Evolutionary conservation across 352 stramenopile species (phyloP).

Genomic region (Globisporangium camurandrum): DNA sequence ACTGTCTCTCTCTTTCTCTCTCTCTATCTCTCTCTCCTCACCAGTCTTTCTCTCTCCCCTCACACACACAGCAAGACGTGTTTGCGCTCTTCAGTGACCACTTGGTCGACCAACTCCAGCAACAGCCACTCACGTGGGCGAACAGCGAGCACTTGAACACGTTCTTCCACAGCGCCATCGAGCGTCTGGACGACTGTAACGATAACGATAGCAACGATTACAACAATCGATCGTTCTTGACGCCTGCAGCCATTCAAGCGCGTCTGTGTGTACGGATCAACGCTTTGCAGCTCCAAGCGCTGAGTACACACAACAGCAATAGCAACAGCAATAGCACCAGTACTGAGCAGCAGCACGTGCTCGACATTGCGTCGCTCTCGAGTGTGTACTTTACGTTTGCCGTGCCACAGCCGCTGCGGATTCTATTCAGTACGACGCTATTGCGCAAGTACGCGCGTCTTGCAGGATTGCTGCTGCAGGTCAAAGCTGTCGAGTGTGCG

Average conservation of each 20-base stretch:
- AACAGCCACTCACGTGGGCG: conserved; percentile 47
- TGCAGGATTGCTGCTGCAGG: conserved; percentile 47
- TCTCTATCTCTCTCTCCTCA: too few relatives aligned
- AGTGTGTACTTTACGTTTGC: conserved; percentile 56
- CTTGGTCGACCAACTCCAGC: conserved; percentile 45
- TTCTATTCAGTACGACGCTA: conserved; percentile 53
- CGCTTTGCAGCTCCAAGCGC: conserved; percentile 31
- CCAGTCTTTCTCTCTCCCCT: too few relatives aligned
- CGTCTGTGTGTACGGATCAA: conserved; percentile 43
- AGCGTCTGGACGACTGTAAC: conserved; percentile 38
- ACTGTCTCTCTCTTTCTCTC: too few relatives aligned
- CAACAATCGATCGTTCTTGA: too few relatives aligned
- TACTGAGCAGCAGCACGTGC: conserved; percentile 21
- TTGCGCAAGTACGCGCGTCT: conserved; percentile 59
- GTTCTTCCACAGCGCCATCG: conserved; percentile 44
- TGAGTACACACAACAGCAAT: too few relatives aligned
- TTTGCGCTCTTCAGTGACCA: conserved; percentile 38
- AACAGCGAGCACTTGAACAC: conserved; percentile 45
- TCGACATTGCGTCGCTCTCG: conserved; percentile 51
- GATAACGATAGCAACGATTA: conserved; percentile 21
- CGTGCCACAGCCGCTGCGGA: conserved; percentile 33
- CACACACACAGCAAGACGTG: conserved; percentile 68
- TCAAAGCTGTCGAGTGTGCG: conserved; percentile 49
- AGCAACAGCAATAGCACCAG: too few relatives aligned
- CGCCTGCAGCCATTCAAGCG: too few relatives aligned